A percentile compares a stretch with the other conserved stretches of the same genome.
Conservation (phyloP, 192 early-diverging fungal species). For the Coemansia asiatica region DNA sequence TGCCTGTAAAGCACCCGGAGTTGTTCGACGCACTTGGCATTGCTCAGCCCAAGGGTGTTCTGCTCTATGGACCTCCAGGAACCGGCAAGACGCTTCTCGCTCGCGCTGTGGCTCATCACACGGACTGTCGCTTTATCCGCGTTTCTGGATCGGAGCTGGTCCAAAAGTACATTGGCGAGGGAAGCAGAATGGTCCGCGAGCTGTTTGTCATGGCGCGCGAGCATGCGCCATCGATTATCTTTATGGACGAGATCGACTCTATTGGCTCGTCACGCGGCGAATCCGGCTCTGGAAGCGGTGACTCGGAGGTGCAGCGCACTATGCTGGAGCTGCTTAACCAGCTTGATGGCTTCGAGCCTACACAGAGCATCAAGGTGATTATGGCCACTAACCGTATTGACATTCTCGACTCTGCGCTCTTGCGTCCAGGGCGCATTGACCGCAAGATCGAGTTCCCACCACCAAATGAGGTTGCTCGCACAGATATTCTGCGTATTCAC, state of each 20-base stretch:
- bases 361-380: constrained; percentile 91
- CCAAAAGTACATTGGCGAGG: constrained; percentile 92
- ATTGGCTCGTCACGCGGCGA: constrained; percentile 86
- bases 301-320: constrained; percentile 88
- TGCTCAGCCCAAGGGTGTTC: constrained; percentile 97
- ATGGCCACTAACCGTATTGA: constrained; percentile 94
- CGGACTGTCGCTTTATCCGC: constrained; percentile 88
- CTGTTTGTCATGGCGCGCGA: constrained; percentile 90
- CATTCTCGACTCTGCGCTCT: constrained; percentile 83
- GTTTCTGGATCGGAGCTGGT: constrained; percentile 89
- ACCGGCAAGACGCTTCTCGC: constrained; percentile 88
- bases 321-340: constrained; percentile 91
- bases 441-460: constrained; percentile 91
- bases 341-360: constrained; percentile 86
- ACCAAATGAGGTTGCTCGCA: constrained; percentile 80
- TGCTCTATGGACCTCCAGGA: constrained; percentile 88
- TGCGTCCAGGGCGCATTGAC: constrained; percentile 87
- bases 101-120: constrained; percentile 90
- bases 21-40: constrained; percentile 97
- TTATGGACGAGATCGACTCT: constrained; percentile 92
- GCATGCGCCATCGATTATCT: constrained; percentile 89
- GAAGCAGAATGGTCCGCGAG: constrained; percentile 88
- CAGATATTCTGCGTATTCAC: constrained; percentile 88
- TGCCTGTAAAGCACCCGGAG: constrained; percentile 99
- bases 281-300: constrained; percentile 71